Conservation (phyloP, 805 yeast species). For the Schwanniomyces yamadae region DNA sequence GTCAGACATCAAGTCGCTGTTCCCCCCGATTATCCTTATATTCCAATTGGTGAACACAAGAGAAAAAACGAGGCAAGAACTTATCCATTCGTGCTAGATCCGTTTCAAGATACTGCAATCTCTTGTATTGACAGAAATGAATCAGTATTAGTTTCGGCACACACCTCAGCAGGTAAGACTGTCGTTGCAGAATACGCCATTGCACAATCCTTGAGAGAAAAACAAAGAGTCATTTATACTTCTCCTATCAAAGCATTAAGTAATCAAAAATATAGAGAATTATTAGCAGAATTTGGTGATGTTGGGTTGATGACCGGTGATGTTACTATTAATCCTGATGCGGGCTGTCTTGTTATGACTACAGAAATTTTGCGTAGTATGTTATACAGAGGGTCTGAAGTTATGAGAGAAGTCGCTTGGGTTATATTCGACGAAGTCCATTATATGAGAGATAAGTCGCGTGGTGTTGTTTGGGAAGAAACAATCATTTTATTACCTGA, state of each 20-base stretch:
- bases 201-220: constrained; percentile 88
- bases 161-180: constrained; percentile 95
- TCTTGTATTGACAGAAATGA: constrained; percentile 94
- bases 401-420: constrained; percentile 99
- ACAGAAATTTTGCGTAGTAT: constrained; percentile 96
- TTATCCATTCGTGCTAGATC: constrained; percentile 91
- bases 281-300: constrained; percentile 90
- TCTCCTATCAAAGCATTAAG: constrained; percentile 95
- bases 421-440: constrained; percentile 98
- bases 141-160: constrained; percentile 95
- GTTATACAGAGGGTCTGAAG: constrained; percentile 96
- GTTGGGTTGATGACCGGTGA: constrained; percentile 99
- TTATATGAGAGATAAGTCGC: constrained; percentile 94
- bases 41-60: constrained; percentile 85
- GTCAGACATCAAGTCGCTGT: constrained; percentile 97
- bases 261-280: constrained; percentile 90
- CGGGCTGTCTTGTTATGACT: constrained; percentile 97
- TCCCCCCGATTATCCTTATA: constrained; percentile 87
- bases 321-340: constrained; percentile 97
- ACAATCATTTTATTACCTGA: constrained; percentile 94
- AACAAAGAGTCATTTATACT: constrained; percentile 92
- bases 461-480: constrained; percentile 99
- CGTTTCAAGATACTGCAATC: constrained; percentile 95
- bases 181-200: constrained; percentile 97
- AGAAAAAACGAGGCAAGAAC: constrained; percentile 77